Evolutionary conservation across 768 basidiomycete genomes (phyloP), one percentile per base, ranked within the genome.

Genomic region (Mycena amicta): DNA sequence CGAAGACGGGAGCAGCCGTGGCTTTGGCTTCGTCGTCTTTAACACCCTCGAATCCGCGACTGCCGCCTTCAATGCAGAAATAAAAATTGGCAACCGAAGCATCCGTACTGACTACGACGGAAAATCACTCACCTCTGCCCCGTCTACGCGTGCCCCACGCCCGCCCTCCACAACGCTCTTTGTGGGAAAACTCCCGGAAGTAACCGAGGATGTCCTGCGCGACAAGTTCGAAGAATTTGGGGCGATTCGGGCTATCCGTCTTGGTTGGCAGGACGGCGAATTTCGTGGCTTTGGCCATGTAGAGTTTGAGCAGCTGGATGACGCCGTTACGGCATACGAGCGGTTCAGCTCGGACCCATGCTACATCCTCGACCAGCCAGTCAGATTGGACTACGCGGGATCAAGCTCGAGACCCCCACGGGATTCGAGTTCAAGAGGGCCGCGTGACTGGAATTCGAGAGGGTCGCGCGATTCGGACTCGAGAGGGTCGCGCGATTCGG

Each of bases 131-230:
- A 56, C 66, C 67, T 37, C 40, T n/a, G 61, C 46, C 15, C 47
- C 27, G 23, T 26, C 39, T 20, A 18, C 26, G n/a, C 53, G 37
- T 45, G 27, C 45, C 46, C 37, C 56, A 33, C 6, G 18, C 26
- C 53, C 68, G 18, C 80, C 81, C 5, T 70, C 68, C n/a, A 69
- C 69, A 8, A 72, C 71, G 2, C 64, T 86, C 50, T 85, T 70
- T 41, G 62, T 84, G 27, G 80, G 76, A 6, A 86, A 86, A 60
- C 18, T 86, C 18, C 82, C 84, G 49, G 89, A 72, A 67, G 71
- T 64, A 16, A 64, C 71, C 37, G 78, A 75, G 59, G 68, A 66
- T 22, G 74, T 83, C 45, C 49, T 86, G 11, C 56, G 68, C 39
- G 73, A 76, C 3, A 70, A 73, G 16, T 80, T 84, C 62, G 68